Conservation (phyloP, 306 rosid species). For the Cyclanthera cordifolia region DNA sequence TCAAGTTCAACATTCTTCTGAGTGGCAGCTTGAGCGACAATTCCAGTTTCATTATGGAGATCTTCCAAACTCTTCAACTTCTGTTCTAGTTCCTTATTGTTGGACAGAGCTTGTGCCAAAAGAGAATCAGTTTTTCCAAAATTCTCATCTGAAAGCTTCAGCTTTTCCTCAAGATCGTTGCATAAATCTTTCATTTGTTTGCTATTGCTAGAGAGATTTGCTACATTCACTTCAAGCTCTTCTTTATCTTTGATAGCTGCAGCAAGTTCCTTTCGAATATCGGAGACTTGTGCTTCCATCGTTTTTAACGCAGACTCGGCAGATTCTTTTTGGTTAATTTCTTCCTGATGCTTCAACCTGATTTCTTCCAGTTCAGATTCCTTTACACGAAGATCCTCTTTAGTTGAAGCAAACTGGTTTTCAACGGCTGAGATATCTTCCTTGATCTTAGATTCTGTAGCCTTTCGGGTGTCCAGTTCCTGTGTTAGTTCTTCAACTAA, state of each 20-base stretch:
- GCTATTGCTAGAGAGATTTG: slow-evolving; percentile 31
- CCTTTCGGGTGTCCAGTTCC: slow-evolving; percentile 41
- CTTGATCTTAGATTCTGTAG: slow-evolving; percentile 53
- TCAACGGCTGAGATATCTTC: slow-evolving; percentile 69
- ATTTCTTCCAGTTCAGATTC: slow-evolving; percentile 48
- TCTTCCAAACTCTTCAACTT: slow-evolving; percentile 65
- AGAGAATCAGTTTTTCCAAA: slow-evolving; percentile 54
- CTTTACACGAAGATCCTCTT: slow-evolving; percentile 57
- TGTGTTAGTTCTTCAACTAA: slow-evolving; percentile 36
- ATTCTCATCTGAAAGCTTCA: slow-evolving; percentile 49
- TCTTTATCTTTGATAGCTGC: slow-evolving; percentile 33
- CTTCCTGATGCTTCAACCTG: slow-evolving; percentile 49
- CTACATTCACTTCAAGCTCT: slow-evolving; percentile 41
- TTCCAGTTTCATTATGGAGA: slow-evolving; percentile 49
- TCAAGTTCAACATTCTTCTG: slow-evolving; percentile 67
- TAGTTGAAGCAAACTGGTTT: slow-evolving; percentile 35
- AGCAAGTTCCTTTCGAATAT: slow-evolving; percentile 34
- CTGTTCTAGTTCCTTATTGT: slow-evolving; percentile 61
- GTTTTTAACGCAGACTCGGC: slow-evolving; percentile 36
- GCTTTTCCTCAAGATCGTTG: slow-evolving; percentile 51
- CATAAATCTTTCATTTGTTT: slow-evolving; percentile 40
- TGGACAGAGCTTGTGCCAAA: slow-evolving; percentile 56
- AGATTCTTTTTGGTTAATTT: slow-evolving; percentile 42
- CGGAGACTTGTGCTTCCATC: slow-evolving; percentile 37
- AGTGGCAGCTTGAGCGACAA: slow-evolving; percentile 46